A percentile compares a stretch with the other conserved stretches of the same genome.
Evolutionary conservation across 306 rosid species (phyloP).

Genomic region (Lotus japonicus): DNA sequence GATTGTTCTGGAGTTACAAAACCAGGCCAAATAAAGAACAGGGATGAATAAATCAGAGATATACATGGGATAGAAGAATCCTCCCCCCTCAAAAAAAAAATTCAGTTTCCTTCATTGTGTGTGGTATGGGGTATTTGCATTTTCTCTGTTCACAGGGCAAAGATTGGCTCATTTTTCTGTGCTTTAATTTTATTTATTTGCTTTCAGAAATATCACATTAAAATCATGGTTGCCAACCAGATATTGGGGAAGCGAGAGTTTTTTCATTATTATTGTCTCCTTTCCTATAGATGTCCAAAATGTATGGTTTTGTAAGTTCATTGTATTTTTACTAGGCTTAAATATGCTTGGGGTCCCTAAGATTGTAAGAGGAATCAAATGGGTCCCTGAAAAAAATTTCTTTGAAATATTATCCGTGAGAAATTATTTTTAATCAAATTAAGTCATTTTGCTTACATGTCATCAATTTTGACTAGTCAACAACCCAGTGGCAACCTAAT

Average conservation of each 20-base stretch:
- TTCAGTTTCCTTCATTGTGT: constrained; percentile 6
- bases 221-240: background rate
- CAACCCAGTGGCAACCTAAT: too few relatives aligned
- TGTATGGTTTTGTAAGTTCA: background rate
- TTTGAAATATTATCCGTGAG: too few relatives aligned
- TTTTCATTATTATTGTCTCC: background rate
- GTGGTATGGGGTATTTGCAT: constrained; percentile 15
- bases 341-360: too few relatives aligned
- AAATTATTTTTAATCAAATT: too few relatives aligned
- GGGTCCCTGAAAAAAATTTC: too few relatives aligned
- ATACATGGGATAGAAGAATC: background rate
- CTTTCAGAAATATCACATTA: background rate
- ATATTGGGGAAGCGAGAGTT: background rate
- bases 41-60: background rate
- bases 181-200: too few relatives aligned
- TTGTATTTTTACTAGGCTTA: constrained; percentile 3
- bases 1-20: background rate
- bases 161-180: background rate
- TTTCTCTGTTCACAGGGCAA: background rate
- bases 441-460: too few relatives aligned
- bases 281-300: background rate
- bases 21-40: constrained; percentile 19
- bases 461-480: too few relatives aligned
- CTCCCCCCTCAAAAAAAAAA: background rate
- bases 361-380: too few relatives aligned